Base-by-base conservation (phyloP, 305 asterid genomes). In the Ajuga reptans region DNA sequence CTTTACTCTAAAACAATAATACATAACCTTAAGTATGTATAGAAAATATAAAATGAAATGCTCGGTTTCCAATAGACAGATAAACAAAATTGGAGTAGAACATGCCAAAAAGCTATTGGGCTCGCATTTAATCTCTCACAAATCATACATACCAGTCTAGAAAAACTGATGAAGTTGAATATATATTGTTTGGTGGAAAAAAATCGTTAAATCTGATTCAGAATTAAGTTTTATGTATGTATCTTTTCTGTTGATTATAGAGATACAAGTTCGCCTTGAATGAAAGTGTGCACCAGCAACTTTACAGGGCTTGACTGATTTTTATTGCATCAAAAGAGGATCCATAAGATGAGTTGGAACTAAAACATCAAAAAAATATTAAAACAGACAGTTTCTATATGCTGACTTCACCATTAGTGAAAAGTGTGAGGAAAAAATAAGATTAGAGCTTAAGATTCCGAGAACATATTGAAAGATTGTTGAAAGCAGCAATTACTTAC, bases 401-500 rank as follows among this genome's bases (percentile, higher is more conserved):
- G 67, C 71, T 70, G 27, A 41, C 60, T 49, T 57, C 9, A 10
- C 52, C 66, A 55, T 55, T 75, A 47, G 49, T 33, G 61, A 59
- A 65, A 56, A 37, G 39, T 34, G 47, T 9, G 27, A 24, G 51
- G 31, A 57, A 59, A 52, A 51, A 29, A 62, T 10, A 58, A 51
- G 16, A 75, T 47, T 62, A 34, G 50, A 54, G 37, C 58, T 33
- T 53, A 65, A 72, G 14, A 36, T 39, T 39, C 51, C 34, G 50
- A 45, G 41, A 45, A 66, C 52, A 55, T 29, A 41, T 29, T 58
- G 59, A 73, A 66, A 79, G 75, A 66, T 37, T 36, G 51, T 64
- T 16, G 37, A 57, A 59, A 37, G 60, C 70, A 63, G 83, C 73
- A 79, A 70, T 34, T 46, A 83, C 98, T 94, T 80, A 91, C 96